Percentiles rank a stretch among this genome's conserved stretches.
Evolutionary conservation across 2,329 filamentous ascomycete species (phyloP).

Genomic region (Teratosphaeria viscida): DNA sequence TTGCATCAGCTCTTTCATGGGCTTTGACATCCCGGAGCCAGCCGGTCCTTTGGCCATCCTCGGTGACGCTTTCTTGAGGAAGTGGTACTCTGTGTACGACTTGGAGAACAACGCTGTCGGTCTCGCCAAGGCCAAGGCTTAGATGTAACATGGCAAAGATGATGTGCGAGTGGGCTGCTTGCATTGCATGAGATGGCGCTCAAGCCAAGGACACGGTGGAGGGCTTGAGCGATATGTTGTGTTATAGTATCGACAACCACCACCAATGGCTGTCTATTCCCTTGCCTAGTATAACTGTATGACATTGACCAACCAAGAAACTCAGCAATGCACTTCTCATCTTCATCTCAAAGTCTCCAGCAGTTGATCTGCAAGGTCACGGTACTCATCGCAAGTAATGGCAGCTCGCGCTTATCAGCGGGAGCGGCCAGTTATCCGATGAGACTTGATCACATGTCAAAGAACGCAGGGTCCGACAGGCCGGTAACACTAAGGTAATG

Average conservation of each 20-base stretch:
- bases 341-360: background rate
- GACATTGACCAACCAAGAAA: background rate
- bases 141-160: background rate
- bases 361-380: too few species aligned
- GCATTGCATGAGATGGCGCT: background rate
- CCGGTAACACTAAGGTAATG: background rate
- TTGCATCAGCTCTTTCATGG: slow-evolving; percentile 96
- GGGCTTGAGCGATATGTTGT: background rate
- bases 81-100: slow-evolving; percentile 94
- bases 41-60: slow-evolving; percentile 89
- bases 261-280: background rate
- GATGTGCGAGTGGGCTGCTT: too few species aligned
- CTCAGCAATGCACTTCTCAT: background rate
- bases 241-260: background rate
- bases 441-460: background rate
- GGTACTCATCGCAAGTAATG: background rate
- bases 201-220: background rate
- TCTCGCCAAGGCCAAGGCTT: slow-evolving; percentile 58
- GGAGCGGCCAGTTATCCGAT: background rate
- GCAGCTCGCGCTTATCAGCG: background rate
- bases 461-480: background rate
- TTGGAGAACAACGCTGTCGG: slow-evolving; percentile 80
- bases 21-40: slow-evolving; percentile 75
- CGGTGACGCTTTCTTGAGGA: slow-evolving; percentile 72
- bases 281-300: background rate